These are phyloP conservation scores for Verticillium nubilum DNA, from an alignment of 2,329 filamentous ascomycete genomes.

Conservation along the genomic window DNA sequence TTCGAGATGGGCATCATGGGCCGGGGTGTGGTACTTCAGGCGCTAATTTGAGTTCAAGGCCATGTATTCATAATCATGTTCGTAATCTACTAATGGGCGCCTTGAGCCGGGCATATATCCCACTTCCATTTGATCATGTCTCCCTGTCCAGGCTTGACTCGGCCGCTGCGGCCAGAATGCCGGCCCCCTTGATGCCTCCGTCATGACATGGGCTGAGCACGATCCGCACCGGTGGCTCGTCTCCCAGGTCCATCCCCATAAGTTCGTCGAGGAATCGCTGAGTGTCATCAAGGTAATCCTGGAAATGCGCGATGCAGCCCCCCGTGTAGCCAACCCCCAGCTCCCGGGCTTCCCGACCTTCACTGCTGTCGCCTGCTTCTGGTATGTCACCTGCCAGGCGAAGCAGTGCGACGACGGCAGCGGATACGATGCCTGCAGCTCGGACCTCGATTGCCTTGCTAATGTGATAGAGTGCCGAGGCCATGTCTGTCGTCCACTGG, in stretches of 20 bases:
- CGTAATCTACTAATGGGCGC: background rate
- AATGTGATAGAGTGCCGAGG: slow-evolving; percentile 57
- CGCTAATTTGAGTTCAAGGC: too few relatives aligned
- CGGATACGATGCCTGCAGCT: slow-evolving; percentile 69
- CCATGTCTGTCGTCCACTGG: slow-evolving; percentile 57
- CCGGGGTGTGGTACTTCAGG: too few relatives aligned
- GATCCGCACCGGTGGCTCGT: slow-evolving; percentile 35
- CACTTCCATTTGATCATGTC: background rate
- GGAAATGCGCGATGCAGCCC: slow-evolving; percentile 75
- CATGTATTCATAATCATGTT: background rate
- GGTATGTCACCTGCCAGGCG: slow-evolving; percentile 63
- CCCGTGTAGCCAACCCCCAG: slow-evolving; percentile 76
- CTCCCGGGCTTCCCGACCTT: slow-evolving; percentile 34
- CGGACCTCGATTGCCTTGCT: slow-evolving; percentile 65
- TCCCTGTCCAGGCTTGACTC: slow-evolving; percentile 20
- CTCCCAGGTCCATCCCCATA: slow-evolving; percentile 30
- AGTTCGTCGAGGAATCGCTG: slow-evolving; percentile 61
- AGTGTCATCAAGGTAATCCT: slow-evolving; percentile 65
- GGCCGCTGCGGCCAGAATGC: slow-evolving; percentile 49
- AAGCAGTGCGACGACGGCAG: slow-evolving; percentile 65
- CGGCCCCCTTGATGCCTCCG: slow-evolving; percentile 56
- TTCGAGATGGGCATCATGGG: too few relatives aligned
- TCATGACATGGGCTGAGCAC: slow-evolving; percentile 52
- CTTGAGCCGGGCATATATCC: background rate
- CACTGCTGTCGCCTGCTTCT: slow-evolving; percentile 5